Evolutionary conservation across 2,329 filamentous ascomycete species (phyloP), one percentile per base, ranked within the genome.

Genomic region (Aureobasidium sp.): DNA sequence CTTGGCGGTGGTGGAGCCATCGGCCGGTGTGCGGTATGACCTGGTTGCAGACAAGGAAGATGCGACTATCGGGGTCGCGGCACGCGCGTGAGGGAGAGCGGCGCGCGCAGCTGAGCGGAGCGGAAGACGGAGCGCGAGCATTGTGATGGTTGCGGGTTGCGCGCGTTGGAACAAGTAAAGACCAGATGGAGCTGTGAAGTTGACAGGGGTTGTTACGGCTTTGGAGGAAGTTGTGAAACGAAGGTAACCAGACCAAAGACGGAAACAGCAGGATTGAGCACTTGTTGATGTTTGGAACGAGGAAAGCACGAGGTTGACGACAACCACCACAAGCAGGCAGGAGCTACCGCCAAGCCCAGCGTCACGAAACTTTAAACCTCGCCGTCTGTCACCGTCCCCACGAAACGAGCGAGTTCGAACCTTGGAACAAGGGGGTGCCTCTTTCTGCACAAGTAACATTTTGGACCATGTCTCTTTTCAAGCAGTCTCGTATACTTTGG

Each of bases 81-180:
- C n/a, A 27, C 15, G 42, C 15, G 50, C 37, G 35, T 58, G 9
- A 11, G 23, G 17, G 21, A 37, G 38, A 42, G 51, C 23, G 33
- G 47, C 25, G 31, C 33, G 27, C 9, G 49, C 50, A 29, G 62
- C 62, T 27, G 60, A n/a, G 15, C 62, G 62, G 17, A 62, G 37
- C 9, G 60, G 60, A n/a, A 64, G 50, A 23, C 50, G 60, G 57
- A 57, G 25, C 31, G 57, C 43, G 21, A 64, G 43, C 62, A 64
- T 64, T 23, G 40, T 58, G 49, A 38, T 6, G 13, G 19, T n/a
- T 49, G 19, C 31, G 47, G 23, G 35, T 27, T 53, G 49, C 49
- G 45, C 35, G 29, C 23, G 51, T 35, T 5, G 15, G 3, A 9
- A 37, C 9, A 17, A 17, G 19, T 3, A 50, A 6, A 19, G 33